These are phyloP conservation scores for Stephania cephalantha DNA, from an alignment of 164 flowering plant species.

Conservation along the genomic window DNA sequence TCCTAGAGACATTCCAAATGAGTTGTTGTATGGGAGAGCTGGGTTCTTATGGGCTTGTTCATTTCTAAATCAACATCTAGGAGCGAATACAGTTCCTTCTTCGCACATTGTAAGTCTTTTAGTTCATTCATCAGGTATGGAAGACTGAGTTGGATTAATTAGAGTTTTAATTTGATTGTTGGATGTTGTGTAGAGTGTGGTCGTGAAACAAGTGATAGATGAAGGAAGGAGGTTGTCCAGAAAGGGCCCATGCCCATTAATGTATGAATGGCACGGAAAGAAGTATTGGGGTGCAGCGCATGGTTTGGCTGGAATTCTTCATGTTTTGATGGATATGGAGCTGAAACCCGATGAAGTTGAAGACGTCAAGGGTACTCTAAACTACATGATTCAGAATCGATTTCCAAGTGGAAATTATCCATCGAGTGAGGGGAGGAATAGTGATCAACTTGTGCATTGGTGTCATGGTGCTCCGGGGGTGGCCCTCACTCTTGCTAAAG, in stretches of 20 bases:
- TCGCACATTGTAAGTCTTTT: slow-evolving; percentile 26
- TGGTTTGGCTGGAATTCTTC: slow-evolving; percentile 80
- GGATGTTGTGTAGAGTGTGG: slow-evolving; percentile 25
- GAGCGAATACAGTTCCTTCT: slow-evolving; percentile 32
- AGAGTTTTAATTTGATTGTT: neutral
- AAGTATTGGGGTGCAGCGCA: slow-evolving; percentile 78
- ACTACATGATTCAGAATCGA: slow-evolving; percentile 60
- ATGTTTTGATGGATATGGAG: slow-evolving; percentile 65
- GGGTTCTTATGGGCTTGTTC: slow-evolving; percentile 55
- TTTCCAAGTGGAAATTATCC: slow-evolving; percentile 79
- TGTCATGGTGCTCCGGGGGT: slow-evolving; percentile 88
- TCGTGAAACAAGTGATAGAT: slow-evolving; percentile 36
- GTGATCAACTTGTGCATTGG: slow-evolving; percentile 80
- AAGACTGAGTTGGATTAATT: neutral
- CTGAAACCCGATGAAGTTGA: slow-evolving; percentile 58
- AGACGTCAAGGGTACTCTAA: slow-evolving; percentile 57
- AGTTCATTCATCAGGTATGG: neutral
- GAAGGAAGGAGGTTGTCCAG: slow-evolving; percentile 35
- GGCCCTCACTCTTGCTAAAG: slow-evolving; percentile 69
- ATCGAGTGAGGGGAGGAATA: slow-evolving; percentile 47
- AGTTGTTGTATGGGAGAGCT: slow-evolving; percentile 50
- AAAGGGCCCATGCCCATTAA: slow-evolving; percentile 40
- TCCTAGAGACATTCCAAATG: slow-evolving; percentile 42
- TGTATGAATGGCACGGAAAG: slow-evolving; percentile 64
- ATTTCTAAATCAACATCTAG: slow-evolving; percentile 44